Conservation (phyloP, 2,329 filamentous ascomycete genomes). For the Coleophoma eucalyptorum region DNA sequence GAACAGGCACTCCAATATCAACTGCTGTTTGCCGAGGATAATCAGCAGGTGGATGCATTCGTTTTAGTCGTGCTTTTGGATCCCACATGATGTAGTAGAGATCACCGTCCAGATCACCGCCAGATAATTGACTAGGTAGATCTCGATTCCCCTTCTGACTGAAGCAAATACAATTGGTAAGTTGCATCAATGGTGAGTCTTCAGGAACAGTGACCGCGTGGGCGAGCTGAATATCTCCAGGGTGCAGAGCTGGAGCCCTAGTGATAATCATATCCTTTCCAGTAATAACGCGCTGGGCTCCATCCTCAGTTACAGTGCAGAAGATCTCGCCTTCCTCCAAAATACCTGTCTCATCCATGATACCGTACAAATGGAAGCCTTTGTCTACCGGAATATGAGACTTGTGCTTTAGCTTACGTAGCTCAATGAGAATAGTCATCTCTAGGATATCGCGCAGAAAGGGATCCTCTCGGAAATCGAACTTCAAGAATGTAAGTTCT, state of each 20-base stretch:
- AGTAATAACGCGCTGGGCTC: conserved; percentile 23
- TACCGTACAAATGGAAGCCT: conserved; percentile 74
- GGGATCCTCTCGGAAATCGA: conserved; percentile 63
- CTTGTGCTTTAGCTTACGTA: conserved; percentile 75
- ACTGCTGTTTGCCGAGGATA: conserved; percentile 58
- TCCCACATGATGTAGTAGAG: conserved; percentile 80
- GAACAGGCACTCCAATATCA: conserved; percentile 49
- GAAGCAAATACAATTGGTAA: conserved; percentile 77
- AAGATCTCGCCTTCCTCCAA: conserved; percentile 67
- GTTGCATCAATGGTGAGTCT: conserved; percentile 53
- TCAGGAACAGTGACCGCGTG: conserved; percentile 56
- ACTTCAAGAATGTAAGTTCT: conserved; percentile 48
- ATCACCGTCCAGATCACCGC: conserved; percentile 83
- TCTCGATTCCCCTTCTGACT: conserved; percentile 68
- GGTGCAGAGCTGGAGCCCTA: conserved; percentile 76
- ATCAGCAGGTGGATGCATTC: conserved; percentile 56
- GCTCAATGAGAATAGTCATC: conserved; percentile 62
- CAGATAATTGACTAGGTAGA: conserved; percentile 73
- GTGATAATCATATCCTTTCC: conserved; percentile 52
- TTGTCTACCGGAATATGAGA: conserved; percentile 67
- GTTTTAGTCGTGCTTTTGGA: conserved; percentile 37
- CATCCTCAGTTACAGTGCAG: conserved; percentile 48
- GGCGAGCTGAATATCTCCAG: conserved; percentile 72
- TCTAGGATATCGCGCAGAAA: conserved; percentile 73
- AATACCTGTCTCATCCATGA: conserved; percentile 77